These are phyloP conservation scores for Cyberlindnera xishuangbannaensis DNA, from an alignment of 805 yeast species.

Conservation along the genomic window DNA sequence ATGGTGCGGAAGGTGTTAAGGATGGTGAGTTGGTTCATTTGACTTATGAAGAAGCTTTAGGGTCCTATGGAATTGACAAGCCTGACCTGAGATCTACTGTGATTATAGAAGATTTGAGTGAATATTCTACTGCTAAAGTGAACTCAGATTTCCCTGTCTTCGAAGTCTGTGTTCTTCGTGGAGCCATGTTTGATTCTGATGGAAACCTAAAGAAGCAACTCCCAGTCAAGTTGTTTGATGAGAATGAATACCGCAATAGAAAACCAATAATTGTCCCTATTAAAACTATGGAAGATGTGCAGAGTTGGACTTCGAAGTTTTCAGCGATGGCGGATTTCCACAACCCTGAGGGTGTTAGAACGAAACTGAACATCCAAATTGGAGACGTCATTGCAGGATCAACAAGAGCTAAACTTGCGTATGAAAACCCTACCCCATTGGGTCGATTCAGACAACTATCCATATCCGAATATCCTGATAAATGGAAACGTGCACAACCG, in stretches of 20 bases:
- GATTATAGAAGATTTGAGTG: slow-evolving; percentile 20
- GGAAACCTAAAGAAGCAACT: too few species aligned
- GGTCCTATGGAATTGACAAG: slow-evolving; percentile 83
- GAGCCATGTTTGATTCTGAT: slow-evolving; percentile 30
- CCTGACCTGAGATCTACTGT: slow-evolving; percentile 78
- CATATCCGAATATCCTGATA: slow-evolving; percentile 45
- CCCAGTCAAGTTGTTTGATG: slow-evolving; percentile 35
- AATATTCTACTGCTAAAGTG: slow-evolving; percentile 26
- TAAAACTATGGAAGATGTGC: slow-evolving; percentile 32
- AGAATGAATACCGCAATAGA: slow-evolving; percentile 45
- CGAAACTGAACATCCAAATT: slow-evolving; percentile 36
- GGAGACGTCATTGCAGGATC: slow-evolving; percentile 79
- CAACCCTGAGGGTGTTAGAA: slow-evolving; percentile 26
- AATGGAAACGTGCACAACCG: slow-evolving; percentile 30
- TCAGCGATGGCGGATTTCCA: slow-evolving; percentile 28
- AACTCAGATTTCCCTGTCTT: slow-evolving; percentile 55
- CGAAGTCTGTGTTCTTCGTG: slow-evolving; percentile 64
- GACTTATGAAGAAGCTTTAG: slow-evolving; percentile 63
- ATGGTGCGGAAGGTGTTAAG: slow-evolving; percentile 9
- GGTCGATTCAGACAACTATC: slow-evolving; percentile 81
- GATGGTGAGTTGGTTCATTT: slow-evolving; percentile 36
- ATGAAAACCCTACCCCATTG: slow-evolving; percentile 93
- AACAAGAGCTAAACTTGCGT: slow-evolving; percentile 63
- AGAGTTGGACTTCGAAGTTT: slow-evolving; percentile 39
- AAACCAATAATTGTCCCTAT: slow-evolving; percentile 55